Conservation (phyloP, 1,284 basidiomycete species). For the Volvariella volvacea region DNA sequence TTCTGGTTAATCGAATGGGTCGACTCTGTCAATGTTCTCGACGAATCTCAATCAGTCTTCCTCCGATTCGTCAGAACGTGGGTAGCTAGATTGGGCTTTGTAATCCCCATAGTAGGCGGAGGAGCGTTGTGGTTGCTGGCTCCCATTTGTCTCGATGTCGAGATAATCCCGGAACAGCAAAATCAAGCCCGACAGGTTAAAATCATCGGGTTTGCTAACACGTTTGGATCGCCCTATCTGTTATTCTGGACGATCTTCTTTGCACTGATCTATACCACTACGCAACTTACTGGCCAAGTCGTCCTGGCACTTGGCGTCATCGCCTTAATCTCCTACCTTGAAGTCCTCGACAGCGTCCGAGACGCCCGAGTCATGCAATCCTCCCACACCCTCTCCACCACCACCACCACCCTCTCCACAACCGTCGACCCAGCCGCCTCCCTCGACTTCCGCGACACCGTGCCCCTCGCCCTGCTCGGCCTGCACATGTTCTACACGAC, state of each 20-base stretch:
- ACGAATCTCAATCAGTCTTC: conserved; percentile 28
- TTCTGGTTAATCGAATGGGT: conserved; percentile 82
- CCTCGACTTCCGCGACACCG: conserved; percentile 61
- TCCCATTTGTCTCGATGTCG: conserved; percentile 69
- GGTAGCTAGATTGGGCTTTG: conserved; percentile 54
- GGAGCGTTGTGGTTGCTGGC: conserved; percentile 61
- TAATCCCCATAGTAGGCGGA: conserved; percentile 45
- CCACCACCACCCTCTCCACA: not conserved
- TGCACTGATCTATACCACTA: conserved; percentile 57
- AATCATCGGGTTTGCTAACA: conserved; percentile 86
- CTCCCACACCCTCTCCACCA: not conserved
- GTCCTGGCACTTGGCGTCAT: conserved; percentile 59
- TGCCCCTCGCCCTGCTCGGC: conserved; percentile 71
- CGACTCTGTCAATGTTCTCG: conserved; percentile 48
- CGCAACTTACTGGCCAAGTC: conserved; percentile 81
- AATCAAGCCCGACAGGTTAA: conserved; percentile 37
- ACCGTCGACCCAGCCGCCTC: conserved; percentile 30
- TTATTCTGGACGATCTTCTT: conserved; percentile 73
- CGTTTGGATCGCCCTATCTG: conserved; percentile 83
- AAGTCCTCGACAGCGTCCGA: conserved; percentile 73
- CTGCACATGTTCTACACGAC: conserved; percentile 80
- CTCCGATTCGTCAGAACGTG: conserved; percentile 52
- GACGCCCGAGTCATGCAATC: conserved; percentile 59
- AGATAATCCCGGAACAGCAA: conserved; percentile 20
- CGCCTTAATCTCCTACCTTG: conserved; percentile 66